Percentiles rank a stretch among this genome's conserved stretches.
Conservation (phyloP, 441 rosid genomes). For the Capsella rubella region DNA sequence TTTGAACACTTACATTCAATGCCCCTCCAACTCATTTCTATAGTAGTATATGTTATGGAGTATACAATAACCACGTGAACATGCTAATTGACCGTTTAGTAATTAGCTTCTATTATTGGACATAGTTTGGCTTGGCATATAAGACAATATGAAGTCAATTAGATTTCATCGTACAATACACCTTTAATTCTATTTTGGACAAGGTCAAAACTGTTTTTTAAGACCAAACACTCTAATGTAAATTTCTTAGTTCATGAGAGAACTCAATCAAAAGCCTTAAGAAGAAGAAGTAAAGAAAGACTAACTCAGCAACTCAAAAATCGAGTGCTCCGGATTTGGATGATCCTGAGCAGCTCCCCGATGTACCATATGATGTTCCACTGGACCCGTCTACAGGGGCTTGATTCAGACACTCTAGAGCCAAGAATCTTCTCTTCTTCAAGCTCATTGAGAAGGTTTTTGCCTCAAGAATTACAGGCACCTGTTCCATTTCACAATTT, state of each 20-base stretch:
- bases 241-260: constrained; percentile 8
- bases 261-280: background rate
- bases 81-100: background rate
- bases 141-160: background rate
- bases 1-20: constrained; percentile 28
- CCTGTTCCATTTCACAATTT: constrained; percentile 52
- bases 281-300: constrained; percentile 20
- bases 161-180: background rate
- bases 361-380: constrained; percentile 77
- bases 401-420: constrained; percentile 88
- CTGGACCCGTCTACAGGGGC: constrained; percentile 94
- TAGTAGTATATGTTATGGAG: background rate
- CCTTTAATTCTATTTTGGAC: background rate
- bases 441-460: constrained; percentile 86
- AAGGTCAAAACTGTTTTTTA: constrained; percentile 1
- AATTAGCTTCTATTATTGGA: background rate
- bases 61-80: background rate
- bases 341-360: constrained; percentile 71
- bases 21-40: constrained; percentile 13
- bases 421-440: constrained; percentile 78
- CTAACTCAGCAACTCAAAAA: constrained; percentile 53
- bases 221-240: constrained; percentile 25
- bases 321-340: constrained; percentile 71
- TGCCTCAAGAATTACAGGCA: constrained; percentile 87
- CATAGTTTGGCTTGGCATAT: background rate